Percentiles rank a stretch among this genome's conserved stretches.
Evolutionary conservation across 2,329 filamentous ascomycete species (phyloP).

Genomic region (Lachnellula arida): DNA sequence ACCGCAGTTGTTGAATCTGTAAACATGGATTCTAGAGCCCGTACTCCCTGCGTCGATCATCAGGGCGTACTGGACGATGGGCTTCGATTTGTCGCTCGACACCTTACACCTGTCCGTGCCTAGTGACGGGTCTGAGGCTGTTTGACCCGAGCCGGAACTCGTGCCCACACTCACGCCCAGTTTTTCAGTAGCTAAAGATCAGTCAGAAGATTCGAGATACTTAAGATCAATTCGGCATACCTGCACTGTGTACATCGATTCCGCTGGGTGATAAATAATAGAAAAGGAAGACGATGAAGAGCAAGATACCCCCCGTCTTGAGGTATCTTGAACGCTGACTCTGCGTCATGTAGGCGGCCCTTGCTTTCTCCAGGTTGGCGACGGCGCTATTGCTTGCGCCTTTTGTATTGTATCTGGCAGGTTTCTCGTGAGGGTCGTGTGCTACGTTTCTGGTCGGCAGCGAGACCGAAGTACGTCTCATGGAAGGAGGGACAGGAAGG

Average conservation of each 20-base stretch:
- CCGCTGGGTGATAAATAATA: conserved; percentile 59
- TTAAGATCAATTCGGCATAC: conserved; percentile 8
- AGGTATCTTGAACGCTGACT: conserved; percentile 61
- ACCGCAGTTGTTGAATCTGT: conserved; percentile 98
- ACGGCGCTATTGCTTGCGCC: conserved; percentile 36
- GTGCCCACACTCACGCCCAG: conserved; percentile 8
- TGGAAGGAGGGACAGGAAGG: conserved; percentile 32
- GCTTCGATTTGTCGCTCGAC: conserved; percentile 82
- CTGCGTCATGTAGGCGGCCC: conserved; percentile 57
- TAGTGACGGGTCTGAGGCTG: conserved; percentile 55
- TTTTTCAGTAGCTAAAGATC: conserved; percentile 17
- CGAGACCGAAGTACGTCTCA: conserved; percentile 63
- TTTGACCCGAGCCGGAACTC: conserved; percentile 37
- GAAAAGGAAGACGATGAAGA: conserved; percentile 56
- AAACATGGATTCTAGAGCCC: conserved; percentile 95
- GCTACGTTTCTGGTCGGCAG: conserved; percentile 56
- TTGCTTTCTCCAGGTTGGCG: conserved; percentile 50
- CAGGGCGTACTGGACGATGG: conserved; percentile 92
- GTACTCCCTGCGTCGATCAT: conserved; percentile 99
- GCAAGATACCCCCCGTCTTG: conserved; percentile 59
- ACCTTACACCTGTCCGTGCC: conserved; percentile 73
- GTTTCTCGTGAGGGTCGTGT: conserved; percentile 62
- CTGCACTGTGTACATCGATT: conserved; percentile 29
- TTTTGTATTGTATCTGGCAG: conserved; percentile 51
- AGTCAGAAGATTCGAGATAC: not conserved